Base-by-base conservation (phyloP, 2,329 filamentous ascomycete species). In the Pseudopithomyces maydicus region DNA sequence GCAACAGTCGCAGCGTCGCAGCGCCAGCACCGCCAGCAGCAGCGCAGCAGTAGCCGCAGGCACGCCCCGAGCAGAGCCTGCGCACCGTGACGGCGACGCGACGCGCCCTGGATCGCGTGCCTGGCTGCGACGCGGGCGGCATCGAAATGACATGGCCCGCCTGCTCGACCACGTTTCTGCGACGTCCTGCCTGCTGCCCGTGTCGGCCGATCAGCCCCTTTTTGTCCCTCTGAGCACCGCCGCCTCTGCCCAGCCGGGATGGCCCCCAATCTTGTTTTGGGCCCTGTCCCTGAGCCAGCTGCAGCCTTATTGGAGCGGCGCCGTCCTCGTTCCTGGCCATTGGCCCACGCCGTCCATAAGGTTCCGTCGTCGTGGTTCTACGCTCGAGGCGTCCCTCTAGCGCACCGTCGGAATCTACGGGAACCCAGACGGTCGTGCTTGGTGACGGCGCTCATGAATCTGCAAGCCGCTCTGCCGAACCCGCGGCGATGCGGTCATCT, bases 271-370 rank as follows among this genome's bases (percentile, higher is more conserved):
- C 64, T 65, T 59, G 64, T 50, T 50, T 20, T 39, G 47, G 65
- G 54, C 57, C 56, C 63, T 50, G 71, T 74, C 68, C 70, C 69
- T 72, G 71, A 59, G 49, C 54, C 51, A 62, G 62, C 64, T 70
- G 65, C 70, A 73, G 68, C 70, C 69, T 70, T 67, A 66, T 63
- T 63, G 53, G 48, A n/a, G n/a, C 42, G 38, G 48, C 42, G 48
- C 38, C 48, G 52, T 58, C 61, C 55, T 62, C 48, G 44, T 38
- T 55, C 17, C n/a, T 38, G 23, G 33, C 55, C 55, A 70, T 65
- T 68, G 65, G 66, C 58, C 22, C 51, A 42, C 42, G 42, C 17
- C 43, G 42, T 41, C 58, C 60, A 57, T 54, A 51, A 58, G 64
- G 61, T 65, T 33, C 69, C 70, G 68, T 59, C 59, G 61, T 59